These are phyloP conservation scores for Artemisia annua DNA, from an alignment of 129 eudicot species.

Conservation along the genomic window DNA sequence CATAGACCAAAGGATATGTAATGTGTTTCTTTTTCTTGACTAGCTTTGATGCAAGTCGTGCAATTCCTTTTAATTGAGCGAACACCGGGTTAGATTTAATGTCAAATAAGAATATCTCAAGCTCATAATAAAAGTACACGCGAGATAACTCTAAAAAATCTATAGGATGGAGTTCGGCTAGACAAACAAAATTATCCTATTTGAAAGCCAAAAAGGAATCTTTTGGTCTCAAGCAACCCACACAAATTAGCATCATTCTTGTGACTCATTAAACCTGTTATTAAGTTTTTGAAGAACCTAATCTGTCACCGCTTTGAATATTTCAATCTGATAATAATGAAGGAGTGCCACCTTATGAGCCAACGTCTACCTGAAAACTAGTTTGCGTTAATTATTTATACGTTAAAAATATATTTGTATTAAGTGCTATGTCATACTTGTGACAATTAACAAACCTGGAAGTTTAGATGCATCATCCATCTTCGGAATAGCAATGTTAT, in stretches of 20 bases:
- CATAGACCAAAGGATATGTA: not conserved
- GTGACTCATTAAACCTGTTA: not conserved
- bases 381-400: not conserved
- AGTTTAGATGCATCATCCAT: not conserved
- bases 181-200: not conserved
- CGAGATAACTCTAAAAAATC: not conserved
- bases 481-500: not conserved
- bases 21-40: not conserved
- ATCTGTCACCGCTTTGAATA: not conserved
- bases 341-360: not conserved
- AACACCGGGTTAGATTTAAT: not conserved
- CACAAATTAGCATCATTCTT: not conserved
- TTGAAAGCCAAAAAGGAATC: slow-evolving; percentile 1
- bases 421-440: not conserved
- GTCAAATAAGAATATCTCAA: not conserved
- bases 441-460: not conserved
- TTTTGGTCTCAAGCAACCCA: not conserved
- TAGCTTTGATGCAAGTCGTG: not conserved
- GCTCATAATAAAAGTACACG: not conserved
- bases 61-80: not conserved
- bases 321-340: not conserved
- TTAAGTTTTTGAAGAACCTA: slow-evolving; percentile 1
- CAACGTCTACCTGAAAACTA: not conserved
- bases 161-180: not conserved
- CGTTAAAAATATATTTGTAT: not conserved